These are phyloP conservation scores for Scheffersomyces stambukii DNA, from an alignment of 1,139 yeast species.

Conservation along the genomic window DNA sequence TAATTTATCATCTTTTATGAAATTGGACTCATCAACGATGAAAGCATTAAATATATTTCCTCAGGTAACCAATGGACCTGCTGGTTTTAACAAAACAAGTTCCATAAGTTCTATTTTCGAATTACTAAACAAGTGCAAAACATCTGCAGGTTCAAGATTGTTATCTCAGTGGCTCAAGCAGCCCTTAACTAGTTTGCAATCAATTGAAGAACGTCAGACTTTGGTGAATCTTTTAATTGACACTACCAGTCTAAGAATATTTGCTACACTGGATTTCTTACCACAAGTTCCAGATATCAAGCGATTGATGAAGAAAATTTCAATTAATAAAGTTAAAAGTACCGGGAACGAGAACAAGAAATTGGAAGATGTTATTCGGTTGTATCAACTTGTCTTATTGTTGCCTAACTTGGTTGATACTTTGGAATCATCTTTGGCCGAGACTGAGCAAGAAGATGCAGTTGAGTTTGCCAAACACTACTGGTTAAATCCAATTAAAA, in stretches of 20 bases:
- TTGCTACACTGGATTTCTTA: constrained; percentile 66
- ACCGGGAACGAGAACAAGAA: constrained; percentile 39
- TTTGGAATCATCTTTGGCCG: constrained; percentile 4
- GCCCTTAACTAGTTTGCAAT: constrained; percentile 65
- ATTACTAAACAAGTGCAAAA: constrained; percentile 79
- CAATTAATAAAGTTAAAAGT: constrained; percentile 35
- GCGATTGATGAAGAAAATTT: constrained; percentile 63
- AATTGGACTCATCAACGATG: constrained; percentile 85
- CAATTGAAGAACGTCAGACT: constrained; percentile 64
- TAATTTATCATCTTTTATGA: constrained; percentile 74
- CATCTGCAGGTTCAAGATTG: constrained; percentile 79
- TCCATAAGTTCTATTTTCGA: constrained; percentile 64
- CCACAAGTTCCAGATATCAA: constrained; percentile 78
- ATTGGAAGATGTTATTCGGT: constrained; percentile 85
- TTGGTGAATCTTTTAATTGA: constrained; percentile 71
- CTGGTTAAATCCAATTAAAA: constrained; percentile 59
- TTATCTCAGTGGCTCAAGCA: constrained; percentile 94
- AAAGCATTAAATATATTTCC: constrained; percentile 87
- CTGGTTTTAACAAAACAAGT: constrained; percentile 37
- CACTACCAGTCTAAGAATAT: constrained; percentile 63
- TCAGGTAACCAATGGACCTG: constrained; percentile 31
- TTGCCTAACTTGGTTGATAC: constrained; percentile 64
- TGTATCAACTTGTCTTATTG: constrained; percentile 72
- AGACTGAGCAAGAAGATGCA: constrained; percentile 13
- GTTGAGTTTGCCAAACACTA: constrained; percentile 37